Evolutionary conservation across 140 eudicot genomes (phyloP), one percentile per base, ranked within the genome.

Genomic region (Cichorium intybus): DNA sequence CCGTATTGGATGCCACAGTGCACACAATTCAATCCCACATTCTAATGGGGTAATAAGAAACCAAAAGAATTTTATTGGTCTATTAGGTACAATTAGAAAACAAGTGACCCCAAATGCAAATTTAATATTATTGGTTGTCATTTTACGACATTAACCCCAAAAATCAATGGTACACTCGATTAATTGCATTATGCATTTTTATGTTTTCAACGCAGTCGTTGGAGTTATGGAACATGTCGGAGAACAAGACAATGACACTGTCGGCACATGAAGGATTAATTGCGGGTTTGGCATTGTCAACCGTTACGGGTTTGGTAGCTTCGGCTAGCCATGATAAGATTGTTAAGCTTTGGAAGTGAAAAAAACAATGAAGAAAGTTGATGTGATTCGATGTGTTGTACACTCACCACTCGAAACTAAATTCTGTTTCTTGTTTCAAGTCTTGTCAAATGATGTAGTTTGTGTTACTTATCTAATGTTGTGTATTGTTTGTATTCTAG

Each of bases 241-340:
- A 92, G 75, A 88, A 92, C 83, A 92, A 88, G 83, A 88, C 95
- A 0, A 88, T 92, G 99, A 85, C 93, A 1, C 80, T 92, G 10
- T 48, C 95, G 0, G 99, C 95, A 0, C 99, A 92, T 24, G 99
- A 92, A 5, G 99, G 99, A 48, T 58, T 92, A 77, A 88, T 92
- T 69, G 89, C 95, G 1, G 84, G 86, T 18, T 75, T 92, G 80
- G 96, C 99, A 1, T 89, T 78, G 60, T 88, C 99, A 15, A 69
- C 87, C 0, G 84, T 69, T 29, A 77, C 87, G 0, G 95, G 96
- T 22, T 66, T 92, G 80, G 95, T 92, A 50, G 99, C 96, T 31
- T 92, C 99, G 0, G 99, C 96, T n/a, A 85, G 99, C 69, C 99
- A 92, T 60, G 99, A 92, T 77, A 92, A 92, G 80, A 67, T 85